Base-by-base conservation (phyloP, 805 yeast species). In the Citeromyces matritensis region DNA sequence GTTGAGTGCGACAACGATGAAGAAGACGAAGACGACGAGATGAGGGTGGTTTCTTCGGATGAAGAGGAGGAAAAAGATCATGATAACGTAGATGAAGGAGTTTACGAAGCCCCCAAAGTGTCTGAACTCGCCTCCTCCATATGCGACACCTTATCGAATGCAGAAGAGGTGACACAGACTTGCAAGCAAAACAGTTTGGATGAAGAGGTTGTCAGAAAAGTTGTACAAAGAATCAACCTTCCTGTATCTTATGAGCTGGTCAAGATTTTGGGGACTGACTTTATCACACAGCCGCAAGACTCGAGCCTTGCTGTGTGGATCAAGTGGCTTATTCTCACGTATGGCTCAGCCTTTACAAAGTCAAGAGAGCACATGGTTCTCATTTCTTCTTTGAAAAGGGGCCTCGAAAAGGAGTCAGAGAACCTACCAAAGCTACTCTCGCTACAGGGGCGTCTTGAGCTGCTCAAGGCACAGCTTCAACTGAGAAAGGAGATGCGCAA, bases 371-470 rank as follows among this genome's bases (percentile, higher is more conserved):
- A 75, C 34, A 58, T 71, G 33, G 68, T 62, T 25, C 58, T 73
- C 14, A 56, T 79, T 32, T 71, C 71, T 28, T 54, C 64, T 3
- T 51, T 88, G 34, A 77, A 72, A 47, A 47, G 65, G 3, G 62
- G 78, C 1, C 55, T 86, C 19, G 54, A 60, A 12, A 58, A 68
- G 34, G 76, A 69, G 23, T 60, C 68, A 50, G 65, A 65, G 37
- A 62, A 64, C 15, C 54, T 88, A 39, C 79, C 86, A 6, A 65
- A 70, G 26, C 59, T 88, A 32, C 55, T 86, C 15, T 73, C 91
- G 2, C 63, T 88, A 21, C 93, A 86, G 50, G 98, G 98, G 30
- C 70, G 91, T 39, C 58, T 88, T 30, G 80, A 77, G 44, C 63
- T 88, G 49, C 61, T 88, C 27, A 68, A 68, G 39, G 68, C 84